A percentile compares a stretch with the other conserved stretches of the same genome.
phyloP scores from a whole-genome alignment of 495 filamentous ascomycete genomes.

The Neurospora tetraspora region DNA sequence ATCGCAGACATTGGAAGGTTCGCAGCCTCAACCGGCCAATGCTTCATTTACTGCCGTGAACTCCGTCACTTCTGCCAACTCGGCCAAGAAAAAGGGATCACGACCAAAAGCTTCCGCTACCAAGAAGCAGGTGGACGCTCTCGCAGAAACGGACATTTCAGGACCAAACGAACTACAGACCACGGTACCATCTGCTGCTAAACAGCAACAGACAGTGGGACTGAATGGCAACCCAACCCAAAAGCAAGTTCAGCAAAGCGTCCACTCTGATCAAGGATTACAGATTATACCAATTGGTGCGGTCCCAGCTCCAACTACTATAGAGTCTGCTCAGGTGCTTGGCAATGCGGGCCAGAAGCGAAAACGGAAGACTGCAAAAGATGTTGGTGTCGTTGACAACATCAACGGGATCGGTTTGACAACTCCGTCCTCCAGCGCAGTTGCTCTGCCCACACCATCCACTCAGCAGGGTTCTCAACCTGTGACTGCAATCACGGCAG shows the following conservation, averaged over 20 bases:
- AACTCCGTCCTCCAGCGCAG: neutral
- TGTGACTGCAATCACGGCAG: neutral
- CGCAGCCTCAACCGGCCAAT: slow-evolving; percentile 1
- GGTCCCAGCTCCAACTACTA: slow-evolving; percentile 1
- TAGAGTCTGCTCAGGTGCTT: slow-evolving; percentile 1
- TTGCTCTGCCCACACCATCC: neutral
- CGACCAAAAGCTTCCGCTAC: slow-evolving; percentile 3
- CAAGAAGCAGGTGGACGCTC: neutral
- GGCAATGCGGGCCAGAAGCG: slow-evolving; percentile 14
- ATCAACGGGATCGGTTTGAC: neutral
- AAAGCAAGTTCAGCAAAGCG: neutral
- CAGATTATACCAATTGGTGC: slow-evolving; percentile 4
- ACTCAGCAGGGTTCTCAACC: neutral
- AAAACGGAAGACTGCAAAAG: slow-evolving; percentile 16
- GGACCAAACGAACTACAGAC: neutral
- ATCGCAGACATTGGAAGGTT: neutral
- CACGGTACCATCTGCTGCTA: neutral
- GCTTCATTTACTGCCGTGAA: slow-evolving; percentile 21
- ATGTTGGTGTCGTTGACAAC: neutral
- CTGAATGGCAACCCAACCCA: neutral
- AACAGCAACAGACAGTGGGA: neutral
- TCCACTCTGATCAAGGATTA: neutral
- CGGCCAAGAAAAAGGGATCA: slow-evolving; percentile 2
- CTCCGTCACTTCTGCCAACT: neutral
- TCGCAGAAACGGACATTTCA: neutral